Evolutionary conservation across 352 stramenopile species (phyloP).

Genomic region (Pythium rhizo-oryzae): DNA sequence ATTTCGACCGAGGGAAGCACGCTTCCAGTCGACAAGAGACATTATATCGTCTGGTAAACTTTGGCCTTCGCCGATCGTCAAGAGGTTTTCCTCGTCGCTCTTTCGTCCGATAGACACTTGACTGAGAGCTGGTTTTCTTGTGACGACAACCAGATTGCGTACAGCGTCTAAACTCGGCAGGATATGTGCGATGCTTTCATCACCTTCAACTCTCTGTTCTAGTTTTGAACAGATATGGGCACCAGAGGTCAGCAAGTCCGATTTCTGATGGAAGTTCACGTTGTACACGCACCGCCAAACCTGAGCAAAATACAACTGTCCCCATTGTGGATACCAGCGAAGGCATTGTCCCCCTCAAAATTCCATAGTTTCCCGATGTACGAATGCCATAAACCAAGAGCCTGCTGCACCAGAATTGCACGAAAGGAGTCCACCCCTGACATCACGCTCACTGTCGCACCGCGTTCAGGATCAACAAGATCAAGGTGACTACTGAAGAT

Average conservation of each 20-base stretch:
- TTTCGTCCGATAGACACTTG: not conserved
- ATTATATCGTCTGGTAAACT: not conserved
- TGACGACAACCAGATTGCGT: conserved; percentile 7
- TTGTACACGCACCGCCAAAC: conserved; percentile 3
- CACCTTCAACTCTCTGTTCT: not conserved
- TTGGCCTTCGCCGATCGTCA: no score
- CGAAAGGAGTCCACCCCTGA: no score
- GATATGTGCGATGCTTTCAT: not conserved
- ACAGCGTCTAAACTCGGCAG: not conserved
- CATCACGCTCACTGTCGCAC: no score
- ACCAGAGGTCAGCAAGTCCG: no score
- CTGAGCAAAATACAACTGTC: conserved; percentile 7
- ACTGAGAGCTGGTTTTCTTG: not conserved
- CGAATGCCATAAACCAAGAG: not conserved
- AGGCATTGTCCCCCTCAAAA: conserved; percentile 4
- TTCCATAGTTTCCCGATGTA: conserved; percentile 20
- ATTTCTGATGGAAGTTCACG: no score
- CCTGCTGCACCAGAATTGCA: not conserved
- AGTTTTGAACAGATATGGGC: not conserved
- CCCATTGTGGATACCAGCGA: not conserved
- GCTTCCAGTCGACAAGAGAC: conserved; percentile 13
- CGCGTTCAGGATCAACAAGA: not conserved
- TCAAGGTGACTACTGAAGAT: conserved; percentile 5
- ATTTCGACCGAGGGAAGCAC: not conserved
- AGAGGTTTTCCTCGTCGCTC: not conserved